Percentiles rank a stretch among this genome's conserved stretches.
phyloP scores from a whole-genome alignment of 2,329 filamentous ascomycete genomes.

The Ceratocystis cacaofunesta region DNA sequence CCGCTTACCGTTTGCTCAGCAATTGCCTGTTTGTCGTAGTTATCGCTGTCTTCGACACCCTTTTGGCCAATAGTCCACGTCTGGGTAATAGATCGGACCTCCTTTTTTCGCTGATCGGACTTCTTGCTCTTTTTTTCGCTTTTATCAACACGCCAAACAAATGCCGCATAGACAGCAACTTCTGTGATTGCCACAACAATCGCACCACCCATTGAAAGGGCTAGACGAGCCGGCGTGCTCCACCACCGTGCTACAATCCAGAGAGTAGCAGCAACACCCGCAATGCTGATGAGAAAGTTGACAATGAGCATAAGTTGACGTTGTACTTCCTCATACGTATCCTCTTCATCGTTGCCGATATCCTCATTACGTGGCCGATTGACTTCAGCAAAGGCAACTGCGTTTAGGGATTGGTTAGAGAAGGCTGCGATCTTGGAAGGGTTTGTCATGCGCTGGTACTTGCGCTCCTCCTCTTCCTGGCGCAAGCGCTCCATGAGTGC shows the following conservation, averaged over 20 bases:
- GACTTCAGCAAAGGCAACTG: constrained; percentile 42
- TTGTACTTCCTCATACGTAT: constrained; percentile 61
- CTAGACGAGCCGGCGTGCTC: constrained; percentile 54
- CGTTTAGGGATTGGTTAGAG: constrained; percentile 40
- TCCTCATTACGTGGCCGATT: constrained; percentile 35
- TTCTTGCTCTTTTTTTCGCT: constrained; percentile 48
- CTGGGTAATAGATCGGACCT: constrained; percentile 53
- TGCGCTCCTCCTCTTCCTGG: constrained; percentile 63
- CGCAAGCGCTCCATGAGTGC: constrained; percentile 76
- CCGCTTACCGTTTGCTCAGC: not conserved
- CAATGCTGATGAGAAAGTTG: constrained; percentile 77
- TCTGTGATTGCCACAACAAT: constrained; percentile 59
- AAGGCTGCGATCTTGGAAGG: constrained; percentile 44
- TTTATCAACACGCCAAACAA: constrained; percentile 54
- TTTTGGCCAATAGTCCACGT: constrained; percentile 50
- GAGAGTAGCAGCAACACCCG: constrained; percentile 61
- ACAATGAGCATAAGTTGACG: constrained; percentile 72
- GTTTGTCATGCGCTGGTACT: constrained; percentile 69
- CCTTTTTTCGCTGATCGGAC: constrained; percentile 29
- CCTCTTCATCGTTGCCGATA: constrained; percentile 33
- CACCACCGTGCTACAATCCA: constrained; percentile 69
- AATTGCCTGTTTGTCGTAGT: constrained; percentile 18
- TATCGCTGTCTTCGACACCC: constrained; percentile 20
- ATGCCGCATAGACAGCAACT: constrained; percentile 62
- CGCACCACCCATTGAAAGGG: constrained; percentile 55